Base-by-base conservation (phyloP, 192 early-diverging fungal species). In the Phlyctochytrium arcticum region DNA sequence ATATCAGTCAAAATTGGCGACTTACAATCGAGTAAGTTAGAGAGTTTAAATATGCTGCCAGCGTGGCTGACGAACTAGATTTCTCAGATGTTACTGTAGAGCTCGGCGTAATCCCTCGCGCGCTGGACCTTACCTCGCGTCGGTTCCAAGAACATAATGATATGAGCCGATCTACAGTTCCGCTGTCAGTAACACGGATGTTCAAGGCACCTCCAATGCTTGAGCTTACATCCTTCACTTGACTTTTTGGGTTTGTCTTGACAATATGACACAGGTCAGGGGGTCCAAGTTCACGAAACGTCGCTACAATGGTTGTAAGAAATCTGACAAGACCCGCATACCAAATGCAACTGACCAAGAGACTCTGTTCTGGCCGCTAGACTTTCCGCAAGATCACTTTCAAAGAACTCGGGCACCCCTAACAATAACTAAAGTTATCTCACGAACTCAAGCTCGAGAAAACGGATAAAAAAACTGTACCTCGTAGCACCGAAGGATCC, bases 41-140 rank as follows among this genome's bases (percentile, higher is more conserved):
- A 23, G 94, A 94, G 72, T 96, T 98, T 58, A 99, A 80, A 62
- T 99, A 99, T 2, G 95, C 97, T 5, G 97, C 93, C n/a, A 99
- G 76, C 23, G 92, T 89, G 17, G 94, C 97, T 24, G 97, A 95
- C 26, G 97, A 97, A 12, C 92, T 94, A 23, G 88, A 47, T 47
- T 17, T 26, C 36, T 46, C 39, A 47, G 2, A n/a, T 9, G 24
- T 3, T 7, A 26, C 35, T 19, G 24, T 15, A 1, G 17, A 17
- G 17, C 23, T 8, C 29, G 30, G 26, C 10, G 61, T 47, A 27
- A 19, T n/a, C 30, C 26, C 26, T 27, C 0, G 4, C 26, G 70
- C 17, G 15, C 54, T 21, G 36, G 39, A 26, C 17, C 64, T 1
- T 17, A 77, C 75, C 74, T 78, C 6, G 81, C 74, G 67, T 86